Evolutionary conservation across 345 rosid species (phyloP).

Genomic region (Sonneratia caseolaris): DNA sequence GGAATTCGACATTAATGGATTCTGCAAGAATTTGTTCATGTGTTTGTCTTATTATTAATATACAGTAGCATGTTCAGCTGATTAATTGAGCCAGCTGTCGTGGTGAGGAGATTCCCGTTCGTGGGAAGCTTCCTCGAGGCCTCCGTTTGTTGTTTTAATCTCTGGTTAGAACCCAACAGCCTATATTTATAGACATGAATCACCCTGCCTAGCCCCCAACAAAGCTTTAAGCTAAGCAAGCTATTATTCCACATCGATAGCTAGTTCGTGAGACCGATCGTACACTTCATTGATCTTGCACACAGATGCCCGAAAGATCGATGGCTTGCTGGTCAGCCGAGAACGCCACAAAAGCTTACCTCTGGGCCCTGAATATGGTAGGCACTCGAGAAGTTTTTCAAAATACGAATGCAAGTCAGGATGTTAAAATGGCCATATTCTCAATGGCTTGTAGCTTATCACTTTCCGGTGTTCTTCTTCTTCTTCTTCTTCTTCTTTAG

Average conservation of each 20-base stretch:
- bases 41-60: not conserved
- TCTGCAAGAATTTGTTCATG: too few relatives aligned
- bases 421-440: too few relatives aligned
- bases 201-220: not conserved
- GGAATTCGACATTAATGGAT: too few relatives aligned
- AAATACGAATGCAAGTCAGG: too few relatives aligned
- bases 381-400: not conserved
- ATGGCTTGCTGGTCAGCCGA: conserved; percentile 43
- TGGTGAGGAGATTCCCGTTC: not conserved
- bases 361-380: conserved; percentile 39
- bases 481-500: too few relatives aligned
- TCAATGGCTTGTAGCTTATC: too few relatives aligned
- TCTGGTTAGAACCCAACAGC: not conserved
- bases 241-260: not conserved
- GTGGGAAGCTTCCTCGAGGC: conserved; percentile 6
- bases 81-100: not conserved
- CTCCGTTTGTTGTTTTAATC: not conserved
- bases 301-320: too few relatives aligned
- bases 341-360: conserved; percentile 51
- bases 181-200: not conserved
- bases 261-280: not conserved
- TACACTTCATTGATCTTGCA: not conserved
- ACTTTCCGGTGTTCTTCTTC: too few relatives aligned
- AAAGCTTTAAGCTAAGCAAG: not conserved
- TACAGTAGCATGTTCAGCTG: not conserved